Evolutionary conservation across 1,284 basidiomycete genomes (phyloP).

Genomic region (Trichosporon sp.): DNA sequence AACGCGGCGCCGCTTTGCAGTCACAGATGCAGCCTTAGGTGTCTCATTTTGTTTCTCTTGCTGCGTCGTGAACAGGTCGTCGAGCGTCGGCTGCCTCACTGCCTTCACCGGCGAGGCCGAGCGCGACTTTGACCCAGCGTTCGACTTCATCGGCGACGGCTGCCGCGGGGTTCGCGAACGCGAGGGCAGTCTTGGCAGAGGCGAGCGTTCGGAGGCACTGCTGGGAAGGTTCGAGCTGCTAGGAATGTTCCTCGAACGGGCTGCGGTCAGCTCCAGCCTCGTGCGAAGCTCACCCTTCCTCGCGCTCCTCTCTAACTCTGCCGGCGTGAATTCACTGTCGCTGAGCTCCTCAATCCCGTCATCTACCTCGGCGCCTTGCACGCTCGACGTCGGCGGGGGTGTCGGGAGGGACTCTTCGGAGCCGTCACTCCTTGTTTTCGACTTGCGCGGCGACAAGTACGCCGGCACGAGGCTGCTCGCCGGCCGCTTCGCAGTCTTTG

Average conservation of each 20-base stretch:
- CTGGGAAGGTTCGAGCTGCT: neutral
- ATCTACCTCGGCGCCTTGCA: slow-evolving; percentile 2
- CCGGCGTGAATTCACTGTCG: slow-evolving; percentile 10
- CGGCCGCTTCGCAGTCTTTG: neutral
- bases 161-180: neutral
- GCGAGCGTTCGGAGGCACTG: neutral
- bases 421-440: neutral
- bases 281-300: neutral
- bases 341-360: slow-evolving; percentile 15
- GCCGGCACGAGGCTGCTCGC: neutral
- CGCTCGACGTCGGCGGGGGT: neutral
- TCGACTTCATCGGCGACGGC: neutral
- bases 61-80: neutral
- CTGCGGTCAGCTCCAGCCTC: neutral
- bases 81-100: neutral
- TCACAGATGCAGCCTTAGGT: neutral
- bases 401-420: slow-evolving; percentile 1
- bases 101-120: neutral
- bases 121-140: neutral
- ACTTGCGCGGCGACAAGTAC: neutral
- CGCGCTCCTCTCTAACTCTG: slow-evolving; percentile 6
- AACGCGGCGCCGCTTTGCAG: neutral
- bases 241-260: neutral
- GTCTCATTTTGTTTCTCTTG: neutral
- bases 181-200: neutral